Percentiles rank a stretch among this genome's conserved stretches.
phyloP scores from a whole-genome alignment of 2,329 filamentous ascomycete species.

The Curvularia sp. region DNA sequence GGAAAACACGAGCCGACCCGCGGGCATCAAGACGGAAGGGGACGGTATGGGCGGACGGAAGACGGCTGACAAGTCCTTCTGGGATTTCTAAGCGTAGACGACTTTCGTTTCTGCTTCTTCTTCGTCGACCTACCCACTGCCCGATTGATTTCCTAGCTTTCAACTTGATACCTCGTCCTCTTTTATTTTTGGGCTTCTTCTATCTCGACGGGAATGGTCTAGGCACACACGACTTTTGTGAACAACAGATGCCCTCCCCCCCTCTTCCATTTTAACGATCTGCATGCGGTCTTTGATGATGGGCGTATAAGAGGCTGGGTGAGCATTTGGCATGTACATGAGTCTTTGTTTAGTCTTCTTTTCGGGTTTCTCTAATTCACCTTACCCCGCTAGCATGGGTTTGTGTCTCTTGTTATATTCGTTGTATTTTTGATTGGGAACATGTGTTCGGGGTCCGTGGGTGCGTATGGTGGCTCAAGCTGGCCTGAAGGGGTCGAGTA shows the following conservation, averaged over 20 bases:
- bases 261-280: not conserved
- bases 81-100: conserved; percentile 37
- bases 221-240: not conserved
- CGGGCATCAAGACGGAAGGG: conserved; percentile 46
- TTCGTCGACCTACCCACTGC: too few species aligned
- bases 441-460: not conserved
- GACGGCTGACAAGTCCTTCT: conserved; percentile 37
- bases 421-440: not conserved
- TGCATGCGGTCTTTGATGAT: not conserved
- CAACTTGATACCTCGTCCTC: not conserved
- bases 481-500: too few species aligned
- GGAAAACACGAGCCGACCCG: conserved; percentile 36
- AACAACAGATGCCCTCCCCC: not conserved
- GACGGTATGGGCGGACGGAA: conserved; percentile 53
- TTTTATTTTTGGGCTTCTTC: not conserved
- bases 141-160: too few species aligned
- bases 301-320: not conserved
- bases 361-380: not conserved
- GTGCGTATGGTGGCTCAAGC: not conserved
- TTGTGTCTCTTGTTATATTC: not conserved
- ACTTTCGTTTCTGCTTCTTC: not conserved
- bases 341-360: not conserved
- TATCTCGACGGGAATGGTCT: not conserved
- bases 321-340: conserved; percentile 1
- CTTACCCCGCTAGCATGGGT: not conserved